These are phyloP conservation scores for Pelargonium australe DNA, from an alignment of 441 rosid genomes.

Conservation along the genomic window DNA sequence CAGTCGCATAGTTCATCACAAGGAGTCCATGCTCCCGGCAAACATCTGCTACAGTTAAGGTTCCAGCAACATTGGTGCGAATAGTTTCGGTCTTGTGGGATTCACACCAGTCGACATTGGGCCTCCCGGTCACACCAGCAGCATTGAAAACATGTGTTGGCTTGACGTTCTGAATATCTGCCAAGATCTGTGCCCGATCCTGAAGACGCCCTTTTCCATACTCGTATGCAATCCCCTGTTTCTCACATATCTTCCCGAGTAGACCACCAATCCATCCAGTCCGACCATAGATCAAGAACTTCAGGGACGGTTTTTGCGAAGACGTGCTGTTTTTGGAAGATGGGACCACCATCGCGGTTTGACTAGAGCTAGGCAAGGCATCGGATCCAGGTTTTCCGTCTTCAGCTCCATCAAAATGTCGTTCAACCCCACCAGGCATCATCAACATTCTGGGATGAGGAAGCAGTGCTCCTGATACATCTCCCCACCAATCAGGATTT, in stretches of 20 bases:
- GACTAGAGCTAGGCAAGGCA: conserved; percentile 36
- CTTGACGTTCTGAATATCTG: conserved; percentile 56
- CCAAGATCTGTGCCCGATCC: conserved; percentile 53
- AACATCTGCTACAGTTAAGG: conserved; percentile 78
- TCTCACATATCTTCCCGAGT: conserved; percentile 71
- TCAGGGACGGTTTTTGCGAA: conserved; percentile 42
- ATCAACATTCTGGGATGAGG: conserved; percentile 92
- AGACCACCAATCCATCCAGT: conserved; percentile 94
- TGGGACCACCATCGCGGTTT: conserved; percentile 66
- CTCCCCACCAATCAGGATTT: conserved; percentile 96
- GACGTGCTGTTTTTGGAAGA: conserved; percentile 34
- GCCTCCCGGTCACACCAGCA: conserved; percentile 92
- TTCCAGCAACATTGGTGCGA: conserved; percentile 75
- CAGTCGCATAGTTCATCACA: conserved; percentile 82
- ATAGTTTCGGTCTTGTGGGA: conserved; percentile 80
- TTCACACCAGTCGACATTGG: conserved; percentile 97
- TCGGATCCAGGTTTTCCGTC: conserved; percentile 38
- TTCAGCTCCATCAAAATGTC: conserved; percentile 64
- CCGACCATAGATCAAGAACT: conserved; percentile 81
- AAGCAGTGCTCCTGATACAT: conserved; percentile 78
- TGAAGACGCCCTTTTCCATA: conserved; percentile 82
- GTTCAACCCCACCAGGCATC: conserved; percentile 76
- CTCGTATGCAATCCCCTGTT: conserved; percentile 64
- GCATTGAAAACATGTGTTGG: conserved; percentile 89
- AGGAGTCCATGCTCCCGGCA: conserved; percentile 69